Evolutionary conservation across 1,139 yeast genomes (phyloP), one percentile per base, ranked within the genome.

Genomic region (Pichia sp.): DNA sequence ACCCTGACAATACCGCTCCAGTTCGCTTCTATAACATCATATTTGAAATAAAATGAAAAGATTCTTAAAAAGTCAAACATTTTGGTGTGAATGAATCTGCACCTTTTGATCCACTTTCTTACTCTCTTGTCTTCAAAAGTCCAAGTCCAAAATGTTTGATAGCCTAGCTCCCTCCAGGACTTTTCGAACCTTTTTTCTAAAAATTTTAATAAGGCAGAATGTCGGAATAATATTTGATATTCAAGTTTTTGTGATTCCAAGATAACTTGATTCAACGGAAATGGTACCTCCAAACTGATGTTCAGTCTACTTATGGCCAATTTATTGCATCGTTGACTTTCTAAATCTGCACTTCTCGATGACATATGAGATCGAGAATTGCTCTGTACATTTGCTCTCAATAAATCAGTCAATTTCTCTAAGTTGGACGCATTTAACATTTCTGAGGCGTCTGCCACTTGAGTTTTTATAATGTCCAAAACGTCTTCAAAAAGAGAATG

Each of bases 141-240:
- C 60, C 75, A 76, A 40, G 73, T 75, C 97, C 97, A 90, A 12
- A 82, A 81, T 16, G 73, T 69, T 16, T 88, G 81, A 60, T 79
- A 80, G 58, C 78, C 79, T 44, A 86, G 80, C 58, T 86, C 95
- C 42, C 76, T 71, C 96, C 96, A 89, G 0, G 88, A 79, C 25
- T 74, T 74, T 53, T 80, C 85, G 50, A 87, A 74, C 22, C 78
- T 71, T 54, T 79, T 77, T 60, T 81, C 82, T 10, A 87, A 74
- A 61, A 81, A 83, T 56, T 82, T 83, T 22, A 89, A 66, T 39
- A 83, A 75, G 28, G 85, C 69, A 44, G 87, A 73, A 58, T 87
- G 83, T 58, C 96, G 80, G 62, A 87, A 89, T 52, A 90, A 70
- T 31, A 89, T 72, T 66, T 91, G 96, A 63, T 86, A 90, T 55